Base-by-base conservation (phyloP, 192 early-diverging fungal species). In the Obelidium mucronatum region DNA sequence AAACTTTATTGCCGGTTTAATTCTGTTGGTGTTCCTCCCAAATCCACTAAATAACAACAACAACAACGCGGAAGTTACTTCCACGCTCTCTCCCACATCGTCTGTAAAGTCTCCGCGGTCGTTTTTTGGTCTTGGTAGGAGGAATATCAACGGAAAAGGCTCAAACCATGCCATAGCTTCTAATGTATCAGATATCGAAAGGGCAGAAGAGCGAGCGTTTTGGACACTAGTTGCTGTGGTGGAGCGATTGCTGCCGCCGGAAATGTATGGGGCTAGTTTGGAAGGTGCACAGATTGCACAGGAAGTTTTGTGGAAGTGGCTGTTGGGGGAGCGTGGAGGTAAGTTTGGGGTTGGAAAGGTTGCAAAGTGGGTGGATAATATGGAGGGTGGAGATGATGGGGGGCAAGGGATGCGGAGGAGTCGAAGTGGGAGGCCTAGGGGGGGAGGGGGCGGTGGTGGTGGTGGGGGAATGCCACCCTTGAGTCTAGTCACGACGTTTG, bases 161-260 rank as follows among this genome's bases (percentile, higher is more conserved):
- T 8, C 8, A 8, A 22, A 31, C 13, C 11, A 31, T 26, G 55
- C 22, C 8, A 58, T 24, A 26, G 55, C 55, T 5, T 22, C 55
- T 24, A 28, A 22, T 8, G 13, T 24, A 58, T 8, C 55, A 8
- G 55, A 58, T 8, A 40, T 51, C 31, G 39, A 17, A 22, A 11
- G 22, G 30, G 86, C 90, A 26, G 94, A 95, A 67, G 90, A 92
- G 58, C 83, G 87, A 24, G 90, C 91, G 13, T 96, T 94, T 74
- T 96, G 93, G 93, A 91, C 84, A 48, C 79, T 96, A 19, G 87
- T 92, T 0, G 90, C 88, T 11, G 90, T 92, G 31, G 86, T 94
- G 35, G 92, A 94, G 72, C 82, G 90, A 30, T 81, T 92, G 53
- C 77, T 96, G 51, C 94, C 94, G 0, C 81, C 84, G 17, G 92